Evolutionary conservation across 1,284 basidiomycete species (phyloP).

Genomic region (Apiotrichum sp.): DNA sequence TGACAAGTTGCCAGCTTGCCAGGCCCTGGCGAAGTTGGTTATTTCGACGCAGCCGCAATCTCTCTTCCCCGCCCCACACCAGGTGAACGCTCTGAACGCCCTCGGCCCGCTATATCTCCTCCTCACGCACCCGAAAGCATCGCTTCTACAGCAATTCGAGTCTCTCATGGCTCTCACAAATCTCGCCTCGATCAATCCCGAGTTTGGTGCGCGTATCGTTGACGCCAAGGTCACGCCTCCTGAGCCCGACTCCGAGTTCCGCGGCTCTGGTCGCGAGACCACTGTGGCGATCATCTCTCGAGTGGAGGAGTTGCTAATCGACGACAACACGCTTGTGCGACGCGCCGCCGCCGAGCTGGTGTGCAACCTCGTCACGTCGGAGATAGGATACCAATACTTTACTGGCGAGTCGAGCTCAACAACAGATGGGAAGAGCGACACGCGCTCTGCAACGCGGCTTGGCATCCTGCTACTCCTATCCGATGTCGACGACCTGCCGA

Average conservation of each 20-base stretch:
- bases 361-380: slow-evolving; percentile 80
- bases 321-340: slow-evolving; percentile 73
- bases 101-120: slow-evolving; percentile 69
- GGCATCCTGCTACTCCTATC: slow-evolving; percentile 77
- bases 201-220: slow-evolving; percentile 58
- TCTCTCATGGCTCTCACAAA: slow-evolving; percentile 94
- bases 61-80: slow-evolving; percentile 66
- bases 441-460: slow-evolving; percentile 57
- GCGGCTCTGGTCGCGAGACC: slow-evolving; percentile 10
- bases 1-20: slow-evolving; percentile 63
- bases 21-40: slow-evolving; percentile 84
- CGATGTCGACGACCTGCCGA: slow-evolving; percentile 73
- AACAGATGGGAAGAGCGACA: slow-evolving; percentile 19
- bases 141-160: slow-evolving; percentile 80
- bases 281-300: slow-evolving; percentile 49
- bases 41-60: slow-evolving; percentile 85
- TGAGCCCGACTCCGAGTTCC: slow-evolving; percentile 10
- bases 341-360: slow-evolving; percentile 86
- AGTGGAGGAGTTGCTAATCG: slow-evolving; percentile 73
- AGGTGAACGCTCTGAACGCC: slow-evolving; percentile 68
- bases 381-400: slow-evolving; percentile 59
- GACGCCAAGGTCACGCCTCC: slow-evolving; percentile 24
- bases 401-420: slow-evolving; percentile 29
- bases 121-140: slow-evolving; percentile 61
- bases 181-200: slow-evolving; percentile 68